Conservation (phyloP, 2,329 filamentous ascomycete species). For the Verticillium nubilum region DNA sequence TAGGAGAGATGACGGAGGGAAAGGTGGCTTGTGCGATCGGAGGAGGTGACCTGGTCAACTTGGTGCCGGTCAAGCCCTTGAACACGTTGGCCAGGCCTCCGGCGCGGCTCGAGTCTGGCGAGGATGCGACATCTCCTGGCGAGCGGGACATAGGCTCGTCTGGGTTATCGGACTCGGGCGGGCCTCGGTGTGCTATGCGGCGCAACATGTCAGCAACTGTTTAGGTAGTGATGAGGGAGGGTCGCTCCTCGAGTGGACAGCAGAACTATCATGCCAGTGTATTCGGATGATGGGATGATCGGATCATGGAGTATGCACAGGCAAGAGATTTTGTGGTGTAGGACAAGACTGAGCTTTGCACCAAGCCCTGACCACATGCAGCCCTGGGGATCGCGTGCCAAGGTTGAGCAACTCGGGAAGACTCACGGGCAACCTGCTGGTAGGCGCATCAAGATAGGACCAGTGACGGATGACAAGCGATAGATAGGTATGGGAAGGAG, state of each 20-base stretch:
- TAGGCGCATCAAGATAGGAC: neutral
- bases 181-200: constrained; percentile 7
- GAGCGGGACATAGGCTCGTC: constrained; percentile 55
- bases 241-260: neutral
- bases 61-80: constrained; percentile 54
- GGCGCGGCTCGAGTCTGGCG: constrained; percentile 48
- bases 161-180: constrained; percentile 4
- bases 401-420: neutral
- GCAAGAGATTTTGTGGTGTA: neutral
- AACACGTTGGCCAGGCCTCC: constrained; percentile 59
- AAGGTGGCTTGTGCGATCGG: constrained; percentile 33
- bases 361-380: neutral
- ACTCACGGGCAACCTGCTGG: neutral
- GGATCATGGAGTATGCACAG: neutral
- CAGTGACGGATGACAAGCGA: neutral
- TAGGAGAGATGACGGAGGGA: constrained; percentile 29
- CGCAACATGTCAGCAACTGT: constrained; percentile 10
- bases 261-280: neutral
- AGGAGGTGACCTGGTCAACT: constrained; percentile 45
- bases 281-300: neutral
- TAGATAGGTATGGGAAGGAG: neutral
- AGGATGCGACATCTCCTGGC: constrained; percentile 49
- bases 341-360: neutral
- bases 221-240: neutral
- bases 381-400: neutral